Evolutionary conservation across 768 basidiomycete genomes (phyloP), one percentile per base, ranked within the genome.

Genomic region (Tephrocybe sp.): DNA sequence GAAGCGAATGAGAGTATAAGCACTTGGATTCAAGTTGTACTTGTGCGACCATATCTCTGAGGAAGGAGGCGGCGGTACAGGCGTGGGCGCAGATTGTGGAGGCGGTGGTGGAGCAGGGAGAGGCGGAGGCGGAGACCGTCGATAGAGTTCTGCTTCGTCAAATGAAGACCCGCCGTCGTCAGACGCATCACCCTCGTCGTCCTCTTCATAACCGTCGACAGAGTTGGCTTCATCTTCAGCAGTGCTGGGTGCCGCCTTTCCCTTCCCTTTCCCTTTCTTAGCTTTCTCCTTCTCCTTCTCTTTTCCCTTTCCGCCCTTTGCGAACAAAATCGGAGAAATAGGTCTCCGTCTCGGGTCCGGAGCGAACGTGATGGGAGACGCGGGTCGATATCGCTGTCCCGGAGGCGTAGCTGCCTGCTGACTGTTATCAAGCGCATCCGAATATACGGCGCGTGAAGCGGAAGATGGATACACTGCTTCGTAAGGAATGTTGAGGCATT

Each of bases 351-450:
- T 56, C 13, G 71, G 73, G 40, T 72, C 70, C 1, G 74, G 74
- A 0, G 84, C 85, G 55, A 88, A 90, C 0, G 78, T 82, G 59
- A 88, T 87, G 12, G 86, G 88, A 0, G 84, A 86, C 0, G 80
- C 74, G 1, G 83, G 69, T 5, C 83, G 74, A 54, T 36, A 62
- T 8, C 47, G 57, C 8, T 37, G 49, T 31, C 38, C 47, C 18
- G 45, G 36, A 9, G 54, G 22, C 44, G 43, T 40, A 37, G 47
- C 37, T 22, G 34, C n/a, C 55, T 42, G 27, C 13, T 18, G 34
- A 1, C 15, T 45, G 12, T 5, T 46, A 41, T n/a, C 38, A 9
- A 23, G 13, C 4, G 21, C 38, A 33, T 47, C 47, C 9, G 47
- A 31, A 18, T 3, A 16, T 0, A 16, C 38, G 8, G 38, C 18